Base-by-base conservation (phyloP, 1,139 yeast species). In the Debaryomyces fabryi region DNA sequence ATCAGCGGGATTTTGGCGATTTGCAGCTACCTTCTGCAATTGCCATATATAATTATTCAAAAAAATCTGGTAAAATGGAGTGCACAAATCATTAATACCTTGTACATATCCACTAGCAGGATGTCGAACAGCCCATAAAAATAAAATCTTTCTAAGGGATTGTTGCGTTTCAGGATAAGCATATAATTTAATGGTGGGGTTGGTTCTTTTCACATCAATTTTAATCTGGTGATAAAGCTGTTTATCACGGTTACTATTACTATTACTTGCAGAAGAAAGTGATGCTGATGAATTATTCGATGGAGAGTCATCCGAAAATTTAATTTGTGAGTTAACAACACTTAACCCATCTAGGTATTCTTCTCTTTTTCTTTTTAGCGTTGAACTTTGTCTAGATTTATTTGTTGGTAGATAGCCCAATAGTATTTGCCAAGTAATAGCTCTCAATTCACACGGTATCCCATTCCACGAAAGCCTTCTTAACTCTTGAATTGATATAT, bases 21-120 rank as follows among this genome's bases (percentile, higher is more conserved):
- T 52, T 4, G 54, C 56, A 42, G 56, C 58, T 20, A 56, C 56
- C 36, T 65, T 52, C 50, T 74, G 78, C 23, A 75, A 55, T 55
- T 74, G 79, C 78, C 78, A 71, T 38, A 85, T 58, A 63, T 92
- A 92, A 52, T 86, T 85, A 3, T 84, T 76, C 46, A 95, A 67
- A 62, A 93, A 93, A 0, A 93, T 86, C 65, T 93, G 97, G 66
- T 81, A 92, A 64, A 95, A 91, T 1, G 99, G 99, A 0, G 98
- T 93, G 15, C 86, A 91, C 48, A 93, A 76, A 67, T 93, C 99
- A 64, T 93, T 93, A 49, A 93, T 95, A 24, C 99, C 99, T 68
- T 93, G 99, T n/a, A 93, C 99, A 66, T 93, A 93, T 3, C 99
- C 99, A 62, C 95, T 85, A 3, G 98, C 97, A 0, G 99, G 99